phyloP scores from a whole-genome alignment of 257 asterid species.

The Solanum okadae region DNA sequence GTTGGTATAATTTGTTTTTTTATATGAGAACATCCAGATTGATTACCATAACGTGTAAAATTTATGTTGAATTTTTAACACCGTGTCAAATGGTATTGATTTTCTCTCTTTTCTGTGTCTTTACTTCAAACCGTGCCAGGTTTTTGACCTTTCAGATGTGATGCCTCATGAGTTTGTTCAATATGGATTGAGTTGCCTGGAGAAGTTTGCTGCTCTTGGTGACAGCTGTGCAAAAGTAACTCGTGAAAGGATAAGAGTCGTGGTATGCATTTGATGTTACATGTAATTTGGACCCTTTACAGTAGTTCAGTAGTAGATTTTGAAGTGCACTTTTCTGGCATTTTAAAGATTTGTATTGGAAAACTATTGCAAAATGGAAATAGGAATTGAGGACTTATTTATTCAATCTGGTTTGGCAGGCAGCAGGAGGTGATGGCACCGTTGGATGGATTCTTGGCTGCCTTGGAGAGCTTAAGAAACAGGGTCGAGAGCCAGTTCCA shows the following conservation, averaged over 20 bases:
- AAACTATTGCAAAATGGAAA: background rate
- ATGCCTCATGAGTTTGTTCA: constrained; percentile 96
- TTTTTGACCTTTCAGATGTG: constrained; percentile 78
- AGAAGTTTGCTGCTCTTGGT: constrained; percentile 69
- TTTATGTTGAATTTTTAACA: background rate
- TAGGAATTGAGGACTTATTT: background rate
- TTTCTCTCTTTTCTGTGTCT: background rate
- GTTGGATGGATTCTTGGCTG: constrained; percentile 99
- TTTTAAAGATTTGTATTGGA: background rate
- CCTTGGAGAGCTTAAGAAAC: constrained; percentile 71
- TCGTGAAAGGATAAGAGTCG: constrained; percentile 83
- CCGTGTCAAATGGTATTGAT: background rate
- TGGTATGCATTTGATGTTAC: constrained; percentile 43
- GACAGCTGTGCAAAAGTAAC: constrained; percentile 72
- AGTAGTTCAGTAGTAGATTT: background rate
- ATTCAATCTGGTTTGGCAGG: constrained; percentile 45
- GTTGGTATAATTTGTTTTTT: background rate
- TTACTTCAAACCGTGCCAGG: constrained; percentile 39
- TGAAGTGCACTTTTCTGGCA: background rate
- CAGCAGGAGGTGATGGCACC: constrained; percentile 99
- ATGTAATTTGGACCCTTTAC: background rate
- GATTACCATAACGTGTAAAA: background rate
- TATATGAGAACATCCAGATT: background rate
- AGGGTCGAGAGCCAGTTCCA: constrained; percentile 63
- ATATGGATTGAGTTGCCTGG: constrained; percentile 88